Evolutionary conservation across 1,284 basidiomycete species (phyloP).

Genomic region (Xanthoconium separans): DNA sequence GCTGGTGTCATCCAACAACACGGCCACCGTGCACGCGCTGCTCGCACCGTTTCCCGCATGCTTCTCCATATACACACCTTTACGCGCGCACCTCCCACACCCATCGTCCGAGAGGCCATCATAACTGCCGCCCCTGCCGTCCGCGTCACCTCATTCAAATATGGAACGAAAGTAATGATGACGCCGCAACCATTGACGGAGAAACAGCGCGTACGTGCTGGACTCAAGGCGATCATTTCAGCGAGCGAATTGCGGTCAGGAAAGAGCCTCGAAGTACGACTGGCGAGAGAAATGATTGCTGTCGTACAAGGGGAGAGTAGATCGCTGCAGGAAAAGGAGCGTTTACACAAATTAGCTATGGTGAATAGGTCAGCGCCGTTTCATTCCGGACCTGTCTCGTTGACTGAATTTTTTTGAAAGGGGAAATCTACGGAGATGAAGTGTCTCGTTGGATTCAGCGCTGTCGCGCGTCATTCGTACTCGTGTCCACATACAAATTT

Average conservation of each 20-base stretch:
- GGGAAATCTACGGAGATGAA: constrained; percentile 24
- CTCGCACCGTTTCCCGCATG: constrained; percentile 56
- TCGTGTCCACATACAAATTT: neutral
- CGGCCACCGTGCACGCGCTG: constrained; percentile 69
- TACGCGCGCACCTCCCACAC: constrained; percentile 73
- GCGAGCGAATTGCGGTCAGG: constrained; percentile 54
- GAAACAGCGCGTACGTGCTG: constrained; percentile 69
- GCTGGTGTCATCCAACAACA: constrained; percentile 64
- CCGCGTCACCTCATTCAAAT: constrained; percentile 47
- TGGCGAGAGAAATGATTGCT: constrained; percentile 74
- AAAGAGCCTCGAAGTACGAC: constrained; percentile 56
- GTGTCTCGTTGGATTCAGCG: neutral
- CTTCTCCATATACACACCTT: constrained; percentile 72
- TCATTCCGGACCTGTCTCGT: neutral
- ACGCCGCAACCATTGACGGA: constrained; percentile 74
- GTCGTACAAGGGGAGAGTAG: constrained; percentile 62
- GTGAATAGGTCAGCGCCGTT: constrained; percentile 67
- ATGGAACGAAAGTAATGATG: constrained; percentile 60
- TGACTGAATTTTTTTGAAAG: constrained; percentile 12
- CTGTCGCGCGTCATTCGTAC: neutral
- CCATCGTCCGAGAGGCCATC: constrained; percentile 75
- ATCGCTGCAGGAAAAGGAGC: constrained; percentile 43
- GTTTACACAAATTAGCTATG: constrained; percentile 71
- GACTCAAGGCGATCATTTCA: constrained; percentile 66
- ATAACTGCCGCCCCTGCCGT: constrained; percentile 67